Conservation (phyloP, 805 yeast genomes). For the Candida rishiriensis region DNA sequence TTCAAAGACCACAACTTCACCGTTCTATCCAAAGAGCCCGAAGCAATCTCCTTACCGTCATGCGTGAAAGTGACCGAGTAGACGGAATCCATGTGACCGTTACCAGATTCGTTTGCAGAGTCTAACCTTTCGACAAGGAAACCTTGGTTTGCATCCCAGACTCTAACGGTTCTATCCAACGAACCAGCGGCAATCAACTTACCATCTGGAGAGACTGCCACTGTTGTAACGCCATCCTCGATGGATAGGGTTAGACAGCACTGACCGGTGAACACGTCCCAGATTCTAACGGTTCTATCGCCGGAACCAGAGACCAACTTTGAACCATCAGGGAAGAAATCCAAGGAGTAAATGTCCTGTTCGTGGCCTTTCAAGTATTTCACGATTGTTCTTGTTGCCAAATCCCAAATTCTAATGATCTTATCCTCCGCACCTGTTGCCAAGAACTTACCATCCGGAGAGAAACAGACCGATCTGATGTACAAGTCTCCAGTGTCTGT, state of each 20-base stretch:
- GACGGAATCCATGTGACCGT: conserved; percentile 95
- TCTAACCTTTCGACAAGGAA: conserved; percentile 89
- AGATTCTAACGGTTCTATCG: conserved; percentile 91
- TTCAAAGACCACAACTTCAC: conserved; percentile 93
- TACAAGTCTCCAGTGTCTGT: conserved; percentile 78
- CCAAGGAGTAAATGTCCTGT: conserved; percentile 94
- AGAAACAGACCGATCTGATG: conserved; percentile 92
- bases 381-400: conserved; percentile 77
- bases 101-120: conserved; percentile 79
- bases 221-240: conserved; percentile 98
- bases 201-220: conserved; percentile 95
- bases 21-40: conserved; percentile 93
- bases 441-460: conserved; percentile 88
- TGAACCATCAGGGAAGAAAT: conserved; percentile 91
- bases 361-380: conserved; percentile 90
- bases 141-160: conserved; percentile 94
- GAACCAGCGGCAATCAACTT: conserved; percentile 94
- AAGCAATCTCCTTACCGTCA: conserved; percentile 85
- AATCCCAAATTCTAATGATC: conserved; percentile 93
- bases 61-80: conserved; percentile 92
- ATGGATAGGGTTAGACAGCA: conserved; percentile 84
- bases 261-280: conserved; percentile 91
- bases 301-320: conserved; percentile 94
- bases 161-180: conserved; percentile 89
- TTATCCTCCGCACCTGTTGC: conserved; percentile 95